Conservation (phyloP, 2,329 filamentous ascomycete species). For the Hymenoscyphus salicellus region DNA sequence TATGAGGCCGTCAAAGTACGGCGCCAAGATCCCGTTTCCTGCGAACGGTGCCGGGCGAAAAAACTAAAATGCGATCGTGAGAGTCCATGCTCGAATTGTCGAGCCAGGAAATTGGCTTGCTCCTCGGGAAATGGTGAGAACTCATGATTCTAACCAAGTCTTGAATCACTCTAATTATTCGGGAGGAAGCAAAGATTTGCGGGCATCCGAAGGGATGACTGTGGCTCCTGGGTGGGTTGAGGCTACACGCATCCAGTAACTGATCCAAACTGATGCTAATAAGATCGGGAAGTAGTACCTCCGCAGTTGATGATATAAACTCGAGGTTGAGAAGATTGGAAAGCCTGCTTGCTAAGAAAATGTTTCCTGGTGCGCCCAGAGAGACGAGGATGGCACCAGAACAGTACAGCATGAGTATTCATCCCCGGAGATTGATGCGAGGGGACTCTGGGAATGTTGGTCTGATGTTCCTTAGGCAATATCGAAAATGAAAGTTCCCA, state of each 20-base stretch:
- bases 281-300: too few species aligned
- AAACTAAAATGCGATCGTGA: constrained; percentile 30
- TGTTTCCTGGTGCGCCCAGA: too few species aligned
- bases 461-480: neutral
- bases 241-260: neutral
- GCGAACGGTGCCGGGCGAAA: constrained; percentile 27
- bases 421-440: too few species aligned
- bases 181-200: neutral
- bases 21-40: constrained; percentile 30
- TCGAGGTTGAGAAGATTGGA: too few species aligned
- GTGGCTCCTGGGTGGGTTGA: neutral
- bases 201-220: neutral
- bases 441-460: too few species aligned
- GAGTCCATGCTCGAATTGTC: constrained; percentile 30
- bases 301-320: too few species aligned
- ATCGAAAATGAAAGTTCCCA: neutral
- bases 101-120: constrained; percentile 18
- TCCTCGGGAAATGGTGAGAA: neutral
- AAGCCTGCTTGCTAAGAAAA: too few species aligned
- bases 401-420: too few species aligned
- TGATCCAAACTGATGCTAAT: neutral
- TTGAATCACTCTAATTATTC: neutral
- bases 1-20: constrained; percentile 7
- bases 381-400: too few species aligned
- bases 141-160: neutral